Evolutionary conservation across 257 asterid species (phyloP).

Genomic region (Nicotiana tabacum): DNA sequence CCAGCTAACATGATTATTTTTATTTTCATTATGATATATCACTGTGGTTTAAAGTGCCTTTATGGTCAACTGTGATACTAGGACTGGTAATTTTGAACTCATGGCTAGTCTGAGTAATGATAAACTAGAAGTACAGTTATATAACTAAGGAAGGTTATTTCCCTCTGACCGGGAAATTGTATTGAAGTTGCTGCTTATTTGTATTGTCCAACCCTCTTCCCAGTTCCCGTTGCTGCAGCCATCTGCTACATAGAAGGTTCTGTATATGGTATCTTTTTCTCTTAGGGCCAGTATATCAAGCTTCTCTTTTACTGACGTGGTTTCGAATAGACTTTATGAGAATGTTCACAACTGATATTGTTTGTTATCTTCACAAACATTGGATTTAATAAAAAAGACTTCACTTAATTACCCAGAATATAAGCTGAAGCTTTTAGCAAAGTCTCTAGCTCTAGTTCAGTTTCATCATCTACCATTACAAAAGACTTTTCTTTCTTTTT

Average conservation of each 20-base stretch:
- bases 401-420: slow-evolving; percentile 66
- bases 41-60: no score
- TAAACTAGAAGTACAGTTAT: not conserved
- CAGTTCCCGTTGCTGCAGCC: not conserved
- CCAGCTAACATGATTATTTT: no score
- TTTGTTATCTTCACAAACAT: not conserved
- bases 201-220: not conserved
- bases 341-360: not conserved
- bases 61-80: no score
- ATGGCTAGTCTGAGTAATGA: not conserved
- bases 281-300: not conserved
- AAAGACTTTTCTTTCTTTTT: slow-evolving; percentile 34
- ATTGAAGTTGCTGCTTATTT: not conserved
- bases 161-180: not conserved
- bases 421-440: slow-evolving; percentile 82
- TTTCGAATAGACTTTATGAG: not conserved
- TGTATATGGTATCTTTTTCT: not conserved
- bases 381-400: not conserved
- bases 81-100: not conserved
- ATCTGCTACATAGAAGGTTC: not conserved
- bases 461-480: slow-evolving; percentile 84
- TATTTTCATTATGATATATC: no score
- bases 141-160: not conserved
- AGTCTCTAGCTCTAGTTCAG: slow-evolving; percentile 59
- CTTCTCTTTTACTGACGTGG: not conserved